phyloP scores from a whole-genome alignment of 129 eudicot genomes.

The Lactuca sativa region DNA sequence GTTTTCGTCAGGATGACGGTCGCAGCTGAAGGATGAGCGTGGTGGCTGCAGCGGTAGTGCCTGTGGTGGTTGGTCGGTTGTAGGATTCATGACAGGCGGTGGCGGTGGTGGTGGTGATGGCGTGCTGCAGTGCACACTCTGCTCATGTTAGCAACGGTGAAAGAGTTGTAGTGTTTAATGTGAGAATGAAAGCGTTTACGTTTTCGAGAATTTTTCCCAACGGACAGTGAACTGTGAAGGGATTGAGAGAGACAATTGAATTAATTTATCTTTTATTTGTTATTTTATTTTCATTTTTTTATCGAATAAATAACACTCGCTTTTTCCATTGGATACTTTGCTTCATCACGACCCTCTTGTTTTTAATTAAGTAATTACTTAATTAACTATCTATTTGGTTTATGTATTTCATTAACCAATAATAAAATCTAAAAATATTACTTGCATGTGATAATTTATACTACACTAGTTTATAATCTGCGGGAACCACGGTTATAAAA shows the following conservation, averaged over 20 bases:
- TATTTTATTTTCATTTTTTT: not conserved
- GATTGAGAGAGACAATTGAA: slow-evolving; percentile 26
- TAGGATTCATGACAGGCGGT: slow-evolving; percentile 58
- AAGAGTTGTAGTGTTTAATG: slow-evolving; percentile 34
- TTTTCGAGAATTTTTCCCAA: slow-evolving; percentile 17
- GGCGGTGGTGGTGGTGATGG: slow-evolving; percentile 9
- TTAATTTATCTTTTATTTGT: slow-evolving; percentile 9
- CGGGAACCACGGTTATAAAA: no score
- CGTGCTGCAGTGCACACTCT: slow-evolving; percentile 12
- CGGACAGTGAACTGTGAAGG: slow-evolving; percentile 33
- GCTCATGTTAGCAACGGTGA: slow-evolving; percentile 42
- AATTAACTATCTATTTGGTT: not conserved
- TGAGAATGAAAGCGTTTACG: slow-evolving; percentile 32
- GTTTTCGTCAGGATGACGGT: slow-evolving; percentile 75
- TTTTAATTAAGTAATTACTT: slow-evolving; percentile 13
- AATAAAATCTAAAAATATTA: no score
- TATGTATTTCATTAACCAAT: no score
- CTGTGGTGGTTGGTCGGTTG: slow-evolving; percentile 49
- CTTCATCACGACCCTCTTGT: slow-evolving; percentile 24
- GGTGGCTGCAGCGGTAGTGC: slow-evolving; percentile 58
- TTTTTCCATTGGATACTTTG: slow-evolving; percentile 46
- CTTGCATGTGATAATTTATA: no score
- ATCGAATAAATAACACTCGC: not conserved
- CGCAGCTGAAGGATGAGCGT: slow-evolving; percentile 79
- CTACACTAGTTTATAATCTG: no score